Evolutionary conservation across 306 rosid species (phyloP).

Genomic region (Pueraria montana): DNA sequence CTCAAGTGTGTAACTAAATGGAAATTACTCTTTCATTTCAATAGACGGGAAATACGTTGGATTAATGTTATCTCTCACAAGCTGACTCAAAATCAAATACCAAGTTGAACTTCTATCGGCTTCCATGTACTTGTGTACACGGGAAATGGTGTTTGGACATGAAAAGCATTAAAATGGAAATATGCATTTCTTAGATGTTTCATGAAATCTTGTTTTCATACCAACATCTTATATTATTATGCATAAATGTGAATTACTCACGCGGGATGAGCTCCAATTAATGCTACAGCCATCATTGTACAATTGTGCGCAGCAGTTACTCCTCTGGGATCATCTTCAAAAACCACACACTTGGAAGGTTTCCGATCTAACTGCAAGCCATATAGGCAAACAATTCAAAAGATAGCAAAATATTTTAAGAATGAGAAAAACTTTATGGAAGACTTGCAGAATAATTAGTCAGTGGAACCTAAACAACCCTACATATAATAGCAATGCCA

Average conservation of each 20-base stretch:
- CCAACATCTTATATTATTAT: conserved; percentile 12
- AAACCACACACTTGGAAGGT: conserved; percentile 97
- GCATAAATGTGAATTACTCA: conserved; percentile 55
- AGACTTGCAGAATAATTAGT: conserved; percentile 16
- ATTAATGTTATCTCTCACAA: conserved; percentile 3
- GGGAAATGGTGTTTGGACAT: neutral
- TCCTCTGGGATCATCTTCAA: conserved; percentile 97
- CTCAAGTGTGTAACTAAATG: neutral
- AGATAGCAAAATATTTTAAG: conserved; percentile 16
- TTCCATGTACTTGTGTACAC: conserved; percentile 1
- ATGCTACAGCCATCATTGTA: conserved; percentile 97
- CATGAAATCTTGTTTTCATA: conserved; percentile 14
- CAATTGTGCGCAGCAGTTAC: conserved; percentile 98
- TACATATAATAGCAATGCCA: conserved; percentile 10
- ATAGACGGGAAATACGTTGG: conserved; percentile 7
- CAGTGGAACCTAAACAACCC: conserved; percentile 15
- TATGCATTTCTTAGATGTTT: conserved; percentile 23
- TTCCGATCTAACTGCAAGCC: conserved; percentile 84
- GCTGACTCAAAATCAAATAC: neutral
- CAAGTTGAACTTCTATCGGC: neutral
- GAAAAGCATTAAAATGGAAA: conserved; percentile 3
- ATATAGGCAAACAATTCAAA: conserved; percentile 45
- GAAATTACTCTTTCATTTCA: conserved; percentile 14
- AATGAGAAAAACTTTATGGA: conserved; percentile 13
- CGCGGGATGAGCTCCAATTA: conserved; percentile 94